Percentiles rank a stretch among this genome's conserved stretches.
These are phyloP conservation scores for Cystofilobasidium ferigula DNA, from an alignment of 768 basidiomycete genomes.

Conservation along the genomic window DNA sequence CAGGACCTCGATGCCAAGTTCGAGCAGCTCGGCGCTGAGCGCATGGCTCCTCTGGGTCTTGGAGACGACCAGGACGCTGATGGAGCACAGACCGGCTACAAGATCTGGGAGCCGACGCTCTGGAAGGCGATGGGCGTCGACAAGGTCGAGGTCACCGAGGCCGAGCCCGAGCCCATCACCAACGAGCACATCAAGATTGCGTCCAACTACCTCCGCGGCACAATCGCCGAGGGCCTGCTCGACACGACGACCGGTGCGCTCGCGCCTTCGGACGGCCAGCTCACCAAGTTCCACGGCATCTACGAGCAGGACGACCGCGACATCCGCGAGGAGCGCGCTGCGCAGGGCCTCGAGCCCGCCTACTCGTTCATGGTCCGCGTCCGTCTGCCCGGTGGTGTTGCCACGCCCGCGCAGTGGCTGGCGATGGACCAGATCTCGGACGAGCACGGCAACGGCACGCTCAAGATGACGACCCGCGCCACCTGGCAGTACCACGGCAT, in stretches of 20 bases:
- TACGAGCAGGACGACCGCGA: constrained; percentile 73
- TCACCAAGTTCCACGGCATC: constrained; percentile 74
- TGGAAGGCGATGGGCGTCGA: constrained; percentile 96
- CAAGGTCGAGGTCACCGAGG: constrained; percentile 71
- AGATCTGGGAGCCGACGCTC: constrained; percentile 78
- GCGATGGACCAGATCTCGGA: constrained; percentile 93
- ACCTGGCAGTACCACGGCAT: constrained; percentile 99
- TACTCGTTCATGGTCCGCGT: constrained; percentile 98
- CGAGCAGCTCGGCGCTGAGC: constrained; percentile 65
- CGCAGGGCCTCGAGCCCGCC: constrained; percentile 85
- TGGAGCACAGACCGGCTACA: constrained; percentile 91
- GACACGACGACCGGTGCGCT: constrained; percentile 84
- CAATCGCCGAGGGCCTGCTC: constrained; percentile 79
- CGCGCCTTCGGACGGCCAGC: constrained; percentile 75
- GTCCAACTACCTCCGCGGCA: constrained; percentile 82
- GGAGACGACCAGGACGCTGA: constrained; percentile 98
- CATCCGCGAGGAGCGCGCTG: constrained; percentile 89
- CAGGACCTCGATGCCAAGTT: constrained; percentile 67
- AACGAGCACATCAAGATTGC: constrained; percentile 99
- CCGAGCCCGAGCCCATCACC: constrained; percentile 91
- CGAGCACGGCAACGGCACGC: constrained; percentile 81
- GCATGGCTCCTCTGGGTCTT: constrained; percentile 61
- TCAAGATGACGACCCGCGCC: constrained; percentile 94
- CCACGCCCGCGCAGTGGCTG: constrained; percentile 81
- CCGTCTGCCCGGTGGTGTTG: constrained; percentile 91